A percentile compares a stretch with the other conserved stretches of the same genome.
Conservation (phyloP, 805 yeast species). For the Candida maltosa region DNA sequence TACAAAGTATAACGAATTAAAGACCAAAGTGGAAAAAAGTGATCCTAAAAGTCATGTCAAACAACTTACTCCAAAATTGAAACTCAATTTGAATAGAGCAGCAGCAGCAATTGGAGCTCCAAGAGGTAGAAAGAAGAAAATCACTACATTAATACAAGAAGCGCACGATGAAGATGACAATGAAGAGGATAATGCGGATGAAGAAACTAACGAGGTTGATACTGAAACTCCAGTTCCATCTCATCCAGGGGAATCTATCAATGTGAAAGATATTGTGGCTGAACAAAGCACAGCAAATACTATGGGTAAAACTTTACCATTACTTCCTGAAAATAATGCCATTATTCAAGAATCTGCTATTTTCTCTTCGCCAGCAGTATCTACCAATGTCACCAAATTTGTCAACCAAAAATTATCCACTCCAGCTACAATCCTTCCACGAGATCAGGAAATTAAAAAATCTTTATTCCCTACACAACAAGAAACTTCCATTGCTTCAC, state of each 20-base stretch:
- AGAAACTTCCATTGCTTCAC: conserved; percentile 21
- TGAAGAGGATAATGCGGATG: conserved; percentile 13
- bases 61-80: conserved; percentile 16
- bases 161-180: conserved; percentile 10
- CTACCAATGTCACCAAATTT: conserved; percentile 12
- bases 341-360: conserved; percentile 36
- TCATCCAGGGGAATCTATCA: background rate
- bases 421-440: conserved; percentile 12
- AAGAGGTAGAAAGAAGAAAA: conserved; percentile 11
- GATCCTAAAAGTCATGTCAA: no score
- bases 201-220: conserved; percentile 3
- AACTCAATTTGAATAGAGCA: conserved; percentile 21
- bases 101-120: conserved; percentile 13
- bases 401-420: conserved; percentile 10
- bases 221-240: conserved; percentile 2
- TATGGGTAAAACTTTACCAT: conserved; percentile 27
- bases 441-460: conserved; percentile 22
- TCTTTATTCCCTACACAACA: conserved; percentile 32
- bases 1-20: conserved; percentile 31
- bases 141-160: conserved; percentile 6
- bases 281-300: conserved; percentile 12
- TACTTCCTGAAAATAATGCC: conserved; percentile 25
- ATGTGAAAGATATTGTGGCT: no score
- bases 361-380: conserved; percentile 23
- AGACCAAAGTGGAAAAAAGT: conserved; percentile 14